phyloP scores from a whole-genome alignment of 1,284 basidiomycete species.

The Earliella scabrosa region DNA sequence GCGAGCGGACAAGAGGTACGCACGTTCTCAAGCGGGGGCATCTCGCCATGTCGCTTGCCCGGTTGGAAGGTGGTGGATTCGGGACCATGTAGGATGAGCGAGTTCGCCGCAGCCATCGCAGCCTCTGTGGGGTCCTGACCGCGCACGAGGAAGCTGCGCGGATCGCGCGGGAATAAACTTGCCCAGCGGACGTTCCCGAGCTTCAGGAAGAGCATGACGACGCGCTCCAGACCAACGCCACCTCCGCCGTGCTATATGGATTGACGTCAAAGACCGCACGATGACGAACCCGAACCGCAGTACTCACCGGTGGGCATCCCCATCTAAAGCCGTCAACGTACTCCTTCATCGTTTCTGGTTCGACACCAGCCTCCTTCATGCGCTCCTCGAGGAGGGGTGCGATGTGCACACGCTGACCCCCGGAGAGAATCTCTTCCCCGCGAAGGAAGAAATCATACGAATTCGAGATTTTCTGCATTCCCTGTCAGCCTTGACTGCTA shows the following conservation, averaged over 20 bases:
- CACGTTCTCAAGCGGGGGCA: conserved; percentile 40
- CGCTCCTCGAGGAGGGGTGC: conserved; percentile 58
- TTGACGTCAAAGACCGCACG: too few relatives aligned
- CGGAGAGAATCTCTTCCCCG: conserved; percentile 75
- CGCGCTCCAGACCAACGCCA: conserved; percentile 58
- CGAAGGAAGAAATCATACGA: conserved; percentile 81
- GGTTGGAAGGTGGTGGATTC: conserved; percentile 34
- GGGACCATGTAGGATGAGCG: conserved; percentile 36
- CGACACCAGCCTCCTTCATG: conserved; percentile 57
- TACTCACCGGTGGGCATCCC: conserved; percentile 60
- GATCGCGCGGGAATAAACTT: conserved; percentile 68
- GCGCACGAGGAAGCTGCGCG: conserved; percentile 45
- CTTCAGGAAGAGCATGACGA: conserved; percentile 68
- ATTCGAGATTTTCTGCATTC: conserved; percentile 52
- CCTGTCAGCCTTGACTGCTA: not conserved
- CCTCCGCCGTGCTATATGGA: conserved; percentile 34
- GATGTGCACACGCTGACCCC: conserved; percentile 72
- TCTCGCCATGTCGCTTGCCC: conserved; percentile 31
- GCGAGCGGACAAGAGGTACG: conserved; percentile 7
- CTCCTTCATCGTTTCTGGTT: conserved; percentile 56
- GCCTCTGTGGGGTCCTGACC: conserved; percentile 35
- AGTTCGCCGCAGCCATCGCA: conserved; percentile 30
- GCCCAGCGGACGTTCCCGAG: conserved; percentile 69
- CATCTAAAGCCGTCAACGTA: conserved; percentile 72
- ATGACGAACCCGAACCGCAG: too few relatives aligned